phyloP scores from a whole-genome alignment of 805 yeast species.

The Myxozyma geophila region DNA sequence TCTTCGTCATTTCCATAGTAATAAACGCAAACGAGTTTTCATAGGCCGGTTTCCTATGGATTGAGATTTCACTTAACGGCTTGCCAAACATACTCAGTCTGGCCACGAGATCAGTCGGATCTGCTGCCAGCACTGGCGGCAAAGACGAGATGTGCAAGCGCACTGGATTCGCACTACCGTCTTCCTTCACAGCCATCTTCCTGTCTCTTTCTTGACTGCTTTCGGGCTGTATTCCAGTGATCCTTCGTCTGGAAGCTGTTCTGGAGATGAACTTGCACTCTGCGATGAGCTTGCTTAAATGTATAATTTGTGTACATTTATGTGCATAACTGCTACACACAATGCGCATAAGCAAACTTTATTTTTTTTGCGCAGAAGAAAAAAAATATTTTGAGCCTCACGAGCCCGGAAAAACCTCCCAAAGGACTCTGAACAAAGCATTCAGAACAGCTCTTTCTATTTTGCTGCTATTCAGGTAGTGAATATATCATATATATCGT shows the following conservation, averaged over 20 bases:
- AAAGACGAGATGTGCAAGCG: constrained; percentile 70
- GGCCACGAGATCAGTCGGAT: constrained; percentile 52
- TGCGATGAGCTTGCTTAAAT: neutral
- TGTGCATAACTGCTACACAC: neutral
- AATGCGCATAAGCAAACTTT: neutral
- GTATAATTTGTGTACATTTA: neutral
- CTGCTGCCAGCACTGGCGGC: constrained; percentile 56
- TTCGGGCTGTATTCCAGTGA: too few species aligned
- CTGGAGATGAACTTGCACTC: neutral
- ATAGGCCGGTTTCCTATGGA: constrained; percentile 59
- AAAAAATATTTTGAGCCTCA: constrained; percentile 19
- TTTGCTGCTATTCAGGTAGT: neutral
- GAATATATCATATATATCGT: neutral
- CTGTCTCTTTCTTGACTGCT: too few species aligned
- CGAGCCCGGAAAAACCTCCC: constrained; percentile 1
- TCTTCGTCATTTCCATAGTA: constrained; percentile 57
- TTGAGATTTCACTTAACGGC: constrained; percentile 53
- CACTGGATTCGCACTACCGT: constrained; percentile 10
- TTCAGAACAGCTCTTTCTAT: neutral
- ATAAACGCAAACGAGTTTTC: constrained; percentile 69
- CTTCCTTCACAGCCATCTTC: neutral
- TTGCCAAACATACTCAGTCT: constrained; percentile 70
- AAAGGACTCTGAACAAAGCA: too few species aligned
- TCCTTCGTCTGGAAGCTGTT: neutral
- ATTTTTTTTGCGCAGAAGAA: neutral